phyloP scores from a whole-genome alignment of 768 basidiomycete species.

The Pulveroboletus sp. region DNA sequence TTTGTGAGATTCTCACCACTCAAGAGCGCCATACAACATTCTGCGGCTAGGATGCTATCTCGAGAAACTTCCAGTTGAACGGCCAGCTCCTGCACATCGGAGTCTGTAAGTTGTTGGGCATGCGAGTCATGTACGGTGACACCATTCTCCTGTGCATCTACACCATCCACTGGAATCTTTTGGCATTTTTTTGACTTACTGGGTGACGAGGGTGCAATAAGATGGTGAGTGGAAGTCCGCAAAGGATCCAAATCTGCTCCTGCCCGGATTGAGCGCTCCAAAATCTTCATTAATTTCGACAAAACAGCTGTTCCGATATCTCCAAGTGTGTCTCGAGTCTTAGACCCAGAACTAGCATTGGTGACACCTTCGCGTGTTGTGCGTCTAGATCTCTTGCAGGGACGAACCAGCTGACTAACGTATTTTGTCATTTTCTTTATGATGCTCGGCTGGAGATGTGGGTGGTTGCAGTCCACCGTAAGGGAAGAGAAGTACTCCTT shows the following conservation, averaged over 20 bases:
- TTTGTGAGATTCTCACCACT: constrained; percentile 78
- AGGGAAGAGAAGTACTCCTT: constrained; percentile 60
- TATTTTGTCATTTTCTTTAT: constrained; percentile 68
- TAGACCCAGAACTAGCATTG: constrained; percentile 34
- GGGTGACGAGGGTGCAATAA: constrained; percentile 33
- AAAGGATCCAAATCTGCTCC: constrained; percentile 79
- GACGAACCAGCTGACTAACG: constrained; percentile 62
- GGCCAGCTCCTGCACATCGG: constrained; percentile 48
- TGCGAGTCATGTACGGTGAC: constrained; percentile 4
- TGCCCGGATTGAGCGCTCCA: constrained; percentile 74
- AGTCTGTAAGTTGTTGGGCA: constrained; percentile 36
- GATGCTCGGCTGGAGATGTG: constrained; percentile 52
- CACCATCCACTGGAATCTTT: constrained; percentile 22
- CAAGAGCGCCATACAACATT: constrained; percentile 75
- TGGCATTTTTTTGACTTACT: constrained; percentile 45
- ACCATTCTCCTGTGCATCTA: background rate
- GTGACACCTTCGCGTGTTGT: constrained; percentile 35
- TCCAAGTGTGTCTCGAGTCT: constrained; percentile 52
- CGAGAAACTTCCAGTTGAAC: constrained; percentile 54
- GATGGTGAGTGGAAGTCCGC: constrained; percentile 25
- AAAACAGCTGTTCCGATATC: constrained; percentile 64
- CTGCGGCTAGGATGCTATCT: constrained; percentile 77
- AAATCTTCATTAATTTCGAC: constrained; percentile 63
- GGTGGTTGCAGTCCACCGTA: constrained; percentile 53
- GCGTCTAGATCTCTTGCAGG: constrained; percentile 63